These are phyloP conservation scores for Komagataella kurtzmanii DNA, from an alignment of 805 yeast species.

Conservation along the genomic window DNA sequence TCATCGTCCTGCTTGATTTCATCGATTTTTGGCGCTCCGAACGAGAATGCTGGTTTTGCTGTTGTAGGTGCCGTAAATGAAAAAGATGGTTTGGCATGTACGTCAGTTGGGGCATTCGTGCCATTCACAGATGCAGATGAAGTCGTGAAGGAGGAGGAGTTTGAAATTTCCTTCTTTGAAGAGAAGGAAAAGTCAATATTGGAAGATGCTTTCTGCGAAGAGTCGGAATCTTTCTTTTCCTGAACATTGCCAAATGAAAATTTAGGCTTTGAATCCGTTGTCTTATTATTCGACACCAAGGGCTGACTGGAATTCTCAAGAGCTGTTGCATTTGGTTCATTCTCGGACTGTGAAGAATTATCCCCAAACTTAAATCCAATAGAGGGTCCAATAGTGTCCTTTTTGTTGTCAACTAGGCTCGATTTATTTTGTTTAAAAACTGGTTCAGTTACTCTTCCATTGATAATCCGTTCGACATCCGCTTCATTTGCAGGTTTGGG, in stretches of 20 bases:
- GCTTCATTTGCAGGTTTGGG: not conserved
- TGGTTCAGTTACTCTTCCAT: not conserved
- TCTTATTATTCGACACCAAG: not conserved
- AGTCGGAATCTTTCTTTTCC: not conserved
- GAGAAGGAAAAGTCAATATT: not conserved
- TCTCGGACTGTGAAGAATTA: constrained; percentile 1
- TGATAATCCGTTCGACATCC: not conserved
- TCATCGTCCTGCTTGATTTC: not conserved
- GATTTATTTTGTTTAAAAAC: not conserved
- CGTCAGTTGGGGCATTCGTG: not conserved
- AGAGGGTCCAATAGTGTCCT: not conserved
- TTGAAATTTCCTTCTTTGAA: not conserved
- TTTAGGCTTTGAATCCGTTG: not conserved
- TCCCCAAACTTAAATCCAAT: constrained; percentile 1
- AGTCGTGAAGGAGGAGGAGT: not conserved
- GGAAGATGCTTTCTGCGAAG: not conserved
- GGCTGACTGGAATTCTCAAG: constrained; percentile 3
- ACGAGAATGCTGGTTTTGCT: not conserved
- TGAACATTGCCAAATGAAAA: constrained; percentile 2
- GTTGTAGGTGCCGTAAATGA: constrained; percentile 5
- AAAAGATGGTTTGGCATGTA: constrained; percentile 5
- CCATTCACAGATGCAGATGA: not conserved
- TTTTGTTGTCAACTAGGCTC: not conserved
- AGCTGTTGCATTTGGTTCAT: constrained; percentile 1
- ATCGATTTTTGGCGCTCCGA: not conserved